Conservation (phyloP, 371 early-diverging fungal species). For the Nematocida ironsii region DNA sequence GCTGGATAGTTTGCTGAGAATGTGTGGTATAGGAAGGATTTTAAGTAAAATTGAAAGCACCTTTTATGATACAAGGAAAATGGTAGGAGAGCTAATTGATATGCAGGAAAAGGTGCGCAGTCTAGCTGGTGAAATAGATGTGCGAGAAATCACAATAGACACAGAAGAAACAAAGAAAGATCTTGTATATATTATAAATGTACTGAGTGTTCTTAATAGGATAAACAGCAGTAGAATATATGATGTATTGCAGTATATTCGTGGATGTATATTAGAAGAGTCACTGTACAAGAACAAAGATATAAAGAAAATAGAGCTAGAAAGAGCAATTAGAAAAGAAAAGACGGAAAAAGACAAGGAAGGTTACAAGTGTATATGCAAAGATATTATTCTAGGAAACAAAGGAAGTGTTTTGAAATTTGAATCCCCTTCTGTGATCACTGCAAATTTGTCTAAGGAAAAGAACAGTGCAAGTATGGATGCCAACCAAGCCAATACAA, state of each 20-base stretch:
- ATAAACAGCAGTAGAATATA: conserved; percentile 43
- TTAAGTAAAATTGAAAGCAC: conserved; percentile 17
- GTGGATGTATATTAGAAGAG: conserved; percentile 22
- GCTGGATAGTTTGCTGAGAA: conserved; percentile 28
- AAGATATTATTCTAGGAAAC: neutral
- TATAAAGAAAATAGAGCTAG: neutral
- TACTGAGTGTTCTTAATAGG: conserved; percentile 30
- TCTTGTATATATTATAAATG: conserved; percentile 20
- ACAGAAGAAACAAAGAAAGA: conserved; percentile 18
- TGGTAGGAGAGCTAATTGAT: neutral
- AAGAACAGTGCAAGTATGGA: too few species aligned
- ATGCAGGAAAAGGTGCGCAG: conserved; percentile 19
- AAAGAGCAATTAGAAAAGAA: neutral
- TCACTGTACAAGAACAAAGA: conserved; percentile 28
- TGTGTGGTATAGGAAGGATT: conserved; percentile 1
- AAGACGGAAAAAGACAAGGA: neutral
- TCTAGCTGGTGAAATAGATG: conserved; percentile 23
- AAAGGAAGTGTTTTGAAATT: neutral
- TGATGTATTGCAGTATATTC: conserved; percentile 29
- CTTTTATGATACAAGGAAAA: neutral
- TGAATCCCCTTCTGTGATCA: neutral
- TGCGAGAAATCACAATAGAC: conserved; percentile 2
- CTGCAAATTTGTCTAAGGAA: too few species aligned
- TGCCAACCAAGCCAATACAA: too few species aligned
- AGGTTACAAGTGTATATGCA: neutral